These are phyloP conservation scores for Aspergillus floridensis DNA, from an alignment of 2,329 filamentous ascomycete genomes.

Conservation along the genomic window DNA sequence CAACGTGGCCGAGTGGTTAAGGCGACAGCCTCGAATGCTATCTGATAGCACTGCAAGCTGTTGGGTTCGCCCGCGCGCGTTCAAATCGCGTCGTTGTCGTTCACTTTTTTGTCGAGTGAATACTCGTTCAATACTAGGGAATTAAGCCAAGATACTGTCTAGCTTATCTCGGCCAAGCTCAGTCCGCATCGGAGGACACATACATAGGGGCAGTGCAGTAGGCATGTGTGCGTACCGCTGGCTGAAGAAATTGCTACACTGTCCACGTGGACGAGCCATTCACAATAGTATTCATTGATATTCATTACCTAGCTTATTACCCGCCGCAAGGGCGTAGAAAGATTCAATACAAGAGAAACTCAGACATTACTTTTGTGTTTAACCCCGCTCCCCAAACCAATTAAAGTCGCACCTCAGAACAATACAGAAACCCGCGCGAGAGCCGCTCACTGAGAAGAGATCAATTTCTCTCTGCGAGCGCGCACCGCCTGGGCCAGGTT, in stretches of 20 bases:
- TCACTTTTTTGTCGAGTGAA: neutral
- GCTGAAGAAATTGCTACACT: too few species aligned
- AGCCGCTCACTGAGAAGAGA: neutral
- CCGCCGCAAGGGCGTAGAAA: neutral
- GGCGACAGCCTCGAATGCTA: neutral
- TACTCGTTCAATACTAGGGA: neutral
- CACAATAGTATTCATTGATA: neutral
- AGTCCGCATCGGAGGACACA: neutral
- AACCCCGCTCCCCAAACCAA: neutral
- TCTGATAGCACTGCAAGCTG: neutral
- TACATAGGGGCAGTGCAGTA: neutral
- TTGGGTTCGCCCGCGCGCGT: neutral
- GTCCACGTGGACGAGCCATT: neutral
- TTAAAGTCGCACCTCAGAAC: neutral
- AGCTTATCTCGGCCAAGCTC: neutral
- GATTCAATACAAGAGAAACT: neutral
- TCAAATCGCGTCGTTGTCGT: neutral
- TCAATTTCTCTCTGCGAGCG: slow-evolving; percentile 59
- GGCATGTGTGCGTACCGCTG: too few species aligned
- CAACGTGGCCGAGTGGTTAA: neutral
- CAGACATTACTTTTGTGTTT: neutral
- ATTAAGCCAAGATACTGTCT: neutral
- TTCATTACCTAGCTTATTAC: neutral
- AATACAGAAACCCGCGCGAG: neutral
- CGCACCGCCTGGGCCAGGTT: slow-evolving; percentile 76